A percentile compares a stretch with the other conserved stretches of the same genome.
Conservation (phyloP, 345 rosid species). For the Acer negundo region DNA sequence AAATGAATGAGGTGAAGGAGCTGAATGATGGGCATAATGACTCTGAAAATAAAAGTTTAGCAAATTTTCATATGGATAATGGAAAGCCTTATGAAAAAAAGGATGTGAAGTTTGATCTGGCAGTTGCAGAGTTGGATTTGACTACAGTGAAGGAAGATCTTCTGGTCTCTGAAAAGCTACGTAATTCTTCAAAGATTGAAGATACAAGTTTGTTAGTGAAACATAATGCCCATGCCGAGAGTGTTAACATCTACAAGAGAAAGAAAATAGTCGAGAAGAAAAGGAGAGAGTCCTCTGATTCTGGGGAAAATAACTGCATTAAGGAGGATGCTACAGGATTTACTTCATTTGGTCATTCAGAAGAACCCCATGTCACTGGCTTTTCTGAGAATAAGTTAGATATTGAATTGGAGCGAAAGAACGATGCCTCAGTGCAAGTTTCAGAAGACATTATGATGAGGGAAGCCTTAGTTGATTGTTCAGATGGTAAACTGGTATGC, state of each 20-base stretch:
- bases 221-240: background rate
- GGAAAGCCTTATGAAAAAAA: constrained; percentile 3
- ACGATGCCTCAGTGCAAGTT: constrained; percentile 17
- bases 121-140: constrained; percentile 10
- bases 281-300: constrained; percentile 6
- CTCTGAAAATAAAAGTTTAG: background rate
- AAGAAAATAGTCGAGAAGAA: constrained; percentile 12
- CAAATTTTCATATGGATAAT: background rate
- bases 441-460: constrained; percentile 9
- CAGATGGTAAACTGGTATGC: constrained; percentile 17
- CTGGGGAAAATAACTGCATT: constrained; percentile 6
- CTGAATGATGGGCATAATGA: background rate
- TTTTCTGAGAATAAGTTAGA: constrained; percentile 17
- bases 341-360: constrained; percentile 12
- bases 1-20: constrained; percentile 3
- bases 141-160: background rate
- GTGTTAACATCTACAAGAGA: background rate
- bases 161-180: constrained; percentile 11
- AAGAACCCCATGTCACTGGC: constrained; percentile 14
- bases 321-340: background rate
- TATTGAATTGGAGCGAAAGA: constrained; percentile 1
- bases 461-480: constrained; percentile 15
- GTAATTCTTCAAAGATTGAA: constrained; percentile 14
- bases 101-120: constrained; percentile 11
- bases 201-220: constrained; percentile 17